A percentile compares a stretch with the other conserved stretches of the same genome.
These are phyloP conservation scores for Boletellus emodensis DNA, from an alignment of 768 basidiomycete genomes.

Conservation along the genomic window DNA sequence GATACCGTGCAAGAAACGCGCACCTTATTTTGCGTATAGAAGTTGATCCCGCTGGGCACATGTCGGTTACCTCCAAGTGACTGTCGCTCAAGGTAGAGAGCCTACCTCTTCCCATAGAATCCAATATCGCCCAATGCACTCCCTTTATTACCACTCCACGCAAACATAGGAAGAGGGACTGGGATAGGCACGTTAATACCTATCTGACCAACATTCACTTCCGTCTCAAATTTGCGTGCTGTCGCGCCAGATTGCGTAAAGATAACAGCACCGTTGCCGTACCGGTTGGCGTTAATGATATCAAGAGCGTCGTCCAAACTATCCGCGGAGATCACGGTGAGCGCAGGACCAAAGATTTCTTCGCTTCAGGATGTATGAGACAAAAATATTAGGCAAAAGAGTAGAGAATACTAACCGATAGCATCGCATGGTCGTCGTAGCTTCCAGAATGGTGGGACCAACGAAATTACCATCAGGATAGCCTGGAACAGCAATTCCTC, in stretches of 20 bases:
- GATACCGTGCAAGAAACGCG: not conserved
- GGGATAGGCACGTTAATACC: slow-evolving; percentile 93
- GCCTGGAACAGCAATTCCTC: slow-evolving; percentile 57
- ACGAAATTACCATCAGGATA: slow-evolving; percentile 93
- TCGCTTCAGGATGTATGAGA: slow-evolving; percentile 46
- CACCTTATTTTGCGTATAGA: slow-evolving; percentile 95
- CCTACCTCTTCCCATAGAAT: slow-evolving; percentile 85
- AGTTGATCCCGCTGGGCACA: slow-evolving; percentile 71
- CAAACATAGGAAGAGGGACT: slow-evolving; percentile 92
- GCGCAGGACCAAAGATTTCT: slow-evolving; percentile 93
- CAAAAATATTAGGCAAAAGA: not conserved
- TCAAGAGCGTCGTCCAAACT: slow-evolving; percentile 87
- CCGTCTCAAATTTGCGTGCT: slow-evolving; percentile 86
- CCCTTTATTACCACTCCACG: slow-evolving; percentile 94
- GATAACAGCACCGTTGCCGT: slow-evolving; percentile 93
- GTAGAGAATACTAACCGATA: slow-evolving; percentile 62
- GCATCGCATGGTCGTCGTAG: slow-evolving; percentile 75
- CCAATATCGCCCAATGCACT: slow-evolving; percentile 83
- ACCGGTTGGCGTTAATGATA: slow-evolving; percentile 85
- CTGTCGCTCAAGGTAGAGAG: not conserved
- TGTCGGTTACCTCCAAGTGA: not conserved
- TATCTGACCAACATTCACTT: slow-evolving; percentile 87
- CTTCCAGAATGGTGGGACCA: slow-evolving; percentile 88
- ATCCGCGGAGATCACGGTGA: slow-evolving; percentile 72
- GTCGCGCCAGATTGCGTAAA: slow-evolving; percentile 97